Evolutionary conservation across 129 eudicot genomes (phyloP).

Genomic region (Cynara cardunculus): DNA sequence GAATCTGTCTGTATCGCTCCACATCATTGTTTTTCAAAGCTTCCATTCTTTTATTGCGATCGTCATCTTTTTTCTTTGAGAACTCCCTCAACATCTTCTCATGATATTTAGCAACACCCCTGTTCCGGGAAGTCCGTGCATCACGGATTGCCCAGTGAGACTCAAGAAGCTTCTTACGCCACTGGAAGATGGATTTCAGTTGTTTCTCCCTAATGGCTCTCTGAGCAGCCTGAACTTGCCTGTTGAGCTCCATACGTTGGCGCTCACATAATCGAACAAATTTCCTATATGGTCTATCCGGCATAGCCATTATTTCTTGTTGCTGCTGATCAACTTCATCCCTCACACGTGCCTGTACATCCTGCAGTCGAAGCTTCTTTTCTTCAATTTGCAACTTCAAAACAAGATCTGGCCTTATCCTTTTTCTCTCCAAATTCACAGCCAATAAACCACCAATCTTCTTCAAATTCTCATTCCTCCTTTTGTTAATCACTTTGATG

Average conservation of each 20-base stretch:
- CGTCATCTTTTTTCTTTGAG: constrained; percentile 89
- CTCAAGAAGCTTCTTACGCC: constrained; percentile 99
- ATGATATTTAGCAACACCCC: constrained; percentile 97
- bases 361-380: constrained; percentile 66
- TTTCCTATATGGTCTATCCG: constrained; percentile 90
- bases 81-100: constrained; percentile 94
- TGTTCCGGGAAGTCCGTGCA: constrained; percentile 90
- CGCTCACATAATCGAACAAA: constrained; percentile 89
- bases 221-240: constrained; percentile 83
- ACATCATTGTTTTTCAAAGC: constrained; percentile 98
- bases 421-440: constrained; percentile 74
- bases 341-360: constrained; percentile 76
- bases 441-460: constrained; percentile 77
- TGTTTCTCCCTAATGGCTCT: constrained; percentile 87
- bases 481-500: constrained; percentile 50
- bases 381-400: constrained; percentile 85
- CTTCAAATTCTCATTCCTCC: constrained; percentile 56
- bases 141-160: constrained; percentile 96
- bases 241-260: constrained; percentile 77
- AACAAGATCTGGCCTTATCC: constrained; percentile 92
- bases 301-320: constrained; percentile 96
- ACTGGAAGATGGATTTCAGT: constrained; percentile 69
- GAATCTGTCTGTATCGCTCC: constrained; percentile 92
- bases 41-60: constrained; percentile 88
- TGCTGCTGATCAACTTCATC: constrained; percentile 92